Base-by-base conservation (phyloP, 805 yeast species). In the Jamesozyma piceae region DNA sequence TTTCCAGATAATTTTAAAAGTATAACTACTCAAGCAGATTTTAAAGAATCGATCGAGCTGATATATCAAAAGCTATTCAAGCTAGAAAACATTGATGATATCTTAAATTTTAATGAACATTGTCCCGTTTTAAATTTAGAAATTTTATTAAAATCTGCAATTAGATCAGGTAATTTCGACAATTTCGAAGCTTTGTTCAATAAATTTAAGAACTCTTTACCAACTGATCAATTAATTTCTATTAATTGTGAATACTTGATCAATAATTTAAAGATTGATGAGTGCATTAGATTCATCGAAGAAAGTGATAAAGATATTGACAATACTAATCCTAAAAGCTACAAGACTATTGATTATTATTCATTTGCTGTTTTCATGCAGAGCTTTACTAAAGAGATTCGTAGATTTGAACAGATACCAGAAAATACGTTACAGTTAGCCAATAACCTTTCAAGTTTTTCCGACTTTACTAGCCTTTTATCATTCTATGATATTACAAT, bases 1-100 rank as follows among this genome's bases (percentile, higher is more conserved):
- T 62, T 62, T 35, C 64, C 65, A 2, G 43, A 49, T 5, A 47
- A 51, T 19, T 62, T 56, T 43, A 50, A 47, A 40, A 48, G 55
- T 10, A 60, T 62, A 17, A 53, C 58, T 5, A 46, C 37, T n/a
- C 64, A 58, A 43, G 58, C 56, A 1, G 58, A 55, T 15, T 54
- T 42, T 46, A 56, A 54, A 35, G 35, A 44, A 14, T 49, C 58
- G 6, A 52, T 59, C 22, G 46, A 41, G 3, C 39, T 43, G 22
- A 48, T 58, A 9, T 62, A 57, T 41, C 45, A 49, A 26, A 41
- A 42, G 18, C 33, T 60, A 11, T 58, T 47, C 38, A 40, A 43
- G 13, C 9, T 35, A 32, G 3, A 48, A 50, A 26, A 39, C 42
- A 9, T 59, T 52, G 39, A 41, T 2, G 39, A 41, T 4, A 49